A percentile compares a stretch with the other conserved stretches of the same genome.
Evolutionary conservation across 139 green algal species (phyloP).

Genomic region (Closterium sp.): DNA sequence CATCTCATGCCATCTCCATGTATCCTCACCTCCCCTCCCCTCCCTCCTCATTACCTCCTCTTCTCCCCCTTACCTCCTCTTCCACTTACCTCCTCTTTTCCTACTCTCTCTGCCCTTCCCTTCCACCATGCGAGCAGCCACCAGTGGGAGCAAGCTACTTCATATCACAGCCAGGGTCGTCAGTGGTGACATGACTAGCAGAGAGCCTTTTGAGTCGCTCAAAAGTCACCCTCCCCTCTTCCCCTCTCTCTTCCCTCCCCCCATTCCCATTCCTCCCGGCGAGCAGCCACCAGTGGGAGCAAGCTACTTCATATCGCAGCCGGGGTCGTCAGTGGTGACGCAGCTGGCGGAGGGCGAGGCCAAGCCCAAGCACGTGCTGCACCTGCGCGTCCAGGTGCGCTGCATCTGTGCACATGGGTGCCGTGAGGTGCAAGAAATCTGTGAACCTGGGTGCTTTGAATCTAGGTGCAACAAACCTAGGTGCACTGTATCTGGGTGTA

Average conservation of each 20-base stretch:
- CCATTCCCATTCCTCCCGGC: neutral
- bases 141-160: neutral
- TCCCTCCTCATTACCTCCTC: neutral
- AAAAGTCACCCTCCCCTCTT: too few species aligned
- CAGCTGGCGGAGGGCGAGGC: slow-evolving; percentile 74
- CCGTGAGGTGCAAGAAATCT: too few species aligned
- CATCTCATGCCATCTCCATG: neutral
- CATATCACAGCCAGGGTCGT: slow-evolving; percentile 79
- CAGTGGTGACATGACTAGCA: slow-evolving; percentile 75
- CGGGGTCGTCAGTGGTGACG: slow-evolving; percentile 81
- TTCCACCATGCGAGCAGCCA: neutral
- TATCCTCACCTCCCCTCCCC: neutral
- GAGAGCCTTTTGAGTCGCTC: too few species aligned
- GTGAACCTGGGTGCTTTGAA: neutral
- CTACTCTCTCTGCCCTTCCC: neutral
- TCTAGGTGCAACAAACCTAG: too few species aligned
- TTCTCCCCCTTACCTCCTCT: neutral
- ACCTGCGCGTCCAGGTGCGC: slow-evolving; percentile 74
- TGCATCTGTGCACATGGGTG: neutral
- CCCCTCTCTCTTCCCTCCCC: neutral
- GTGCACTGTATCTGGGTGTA: too few species aligned
- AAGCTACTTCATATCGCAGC: slow-evolving; percentile 68
- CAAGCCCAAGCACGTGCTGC: slow-evolving; percentile 82
- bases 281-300: neutral
- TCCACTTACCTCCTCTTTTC: neutral